These are phyloP conservation scores for Urostyla sp. DNA, from an alignment of 73 alveolate genomes.

Conservation along the genomic window DNA sequence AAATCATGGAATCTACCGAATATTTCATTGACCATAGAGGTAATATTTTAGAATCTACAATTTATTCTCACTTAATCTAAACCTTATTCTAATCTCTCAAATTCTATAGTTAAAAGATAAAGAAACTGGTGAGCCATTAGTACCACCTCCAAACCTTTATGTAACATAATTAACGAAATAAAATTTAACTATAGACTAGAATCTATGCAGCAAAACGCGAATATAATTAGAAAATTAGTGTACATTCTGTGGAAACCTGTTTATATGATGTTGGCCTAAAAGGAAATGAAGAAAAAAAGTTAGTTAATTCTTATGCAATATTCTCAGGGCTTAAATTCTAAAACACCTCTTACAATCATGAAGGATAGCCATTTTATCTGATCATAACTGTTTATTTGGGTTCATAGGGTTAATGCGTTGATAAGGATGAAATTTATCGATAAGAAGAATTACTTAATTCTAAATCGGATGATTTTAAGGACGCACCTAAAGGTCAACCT, in stretches of 20 bases:
- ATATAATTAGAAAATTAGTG: constrained; percentile 20
- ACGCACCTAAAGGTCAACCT: constrained; percentile 60
- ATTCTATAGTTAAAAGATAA: constrained; percentile 66
- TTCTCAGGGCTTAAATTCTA: constrained; percentile 76
- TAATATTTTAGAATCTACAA: too few relatives aligned
- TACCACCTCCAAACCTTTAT: constrained; percentile 75
- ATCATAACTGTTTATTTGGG: constrained; percentile 24
- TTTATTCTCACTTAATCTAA: too few relatives aligned
- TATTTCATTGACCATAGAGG: constrained; percentile 69
- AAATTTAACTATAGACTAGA: constrained; percentile 10
- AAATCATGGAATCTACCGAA: constrained; percentile 80
- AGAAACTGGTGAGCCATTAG: constrained; percentile 65
- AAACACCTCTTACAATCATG: constrained; percentile 76
- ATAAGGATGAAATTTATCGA: constrained; percentile 1
- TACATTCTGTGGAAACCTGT: constrained; percentile 58
- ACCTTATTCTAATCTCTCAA: background rate
- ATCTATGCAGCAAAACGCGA: constrained; percentile 38
- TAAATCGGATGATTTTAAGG: constrained; percentile 19
- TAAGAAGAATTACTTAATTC: background rate
- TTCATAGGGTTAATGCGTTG: background rate
- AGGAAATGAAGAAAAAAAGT: constrained; percentile 67
- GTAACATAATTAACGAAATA: constrained; percentile 6
- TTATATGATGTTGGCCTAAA: constrained; percentile 74
- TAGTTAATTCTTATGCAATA: constrained; percentile 68
- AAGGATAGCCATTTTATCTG: constrained; percentile 47